These are phyloP conservation scores for Macrophomina pseudophaseolina DNA, from an alignment of 2,329 filamentous ascomycete species.

Conservation along the genomic window DNA sequence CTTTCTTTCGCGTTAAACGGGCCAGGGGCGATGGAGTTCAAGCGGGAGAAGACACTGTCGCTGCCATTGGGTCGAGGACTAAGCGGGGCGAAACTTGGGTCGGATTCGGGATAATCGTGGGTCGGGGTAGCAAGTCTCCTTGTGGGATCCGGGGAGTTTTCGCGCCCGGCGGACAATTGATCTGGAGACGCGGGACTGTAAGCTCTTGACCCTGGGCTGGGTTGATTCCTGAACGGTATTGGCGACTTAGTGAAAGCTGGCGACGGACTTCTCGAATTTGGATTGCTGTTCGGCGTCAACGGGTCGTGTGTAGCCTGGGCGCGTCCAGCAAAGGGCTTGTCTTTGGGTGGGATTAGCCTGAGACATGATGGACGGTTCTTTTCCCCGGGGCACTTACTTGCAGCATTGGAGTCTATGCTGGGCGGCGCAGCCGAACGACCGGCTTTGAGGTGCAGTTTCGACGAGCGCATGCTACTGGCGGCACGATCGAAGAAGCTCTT, in stretches of 20 bases:
- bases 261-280: constrained; percentile 33
- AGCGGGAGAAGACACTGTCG: constrained; percentile 61
- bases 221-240: constrained; percentile 39
- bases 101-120: constrained; percentile 40
- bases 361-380: neutral
- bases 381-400: constrained; percentile 55
- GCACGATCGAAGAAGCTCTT: constrained; percentile 39
- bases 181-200: constrained; percentile 40
- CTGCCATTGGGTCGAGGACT: constrained; percentile 54
- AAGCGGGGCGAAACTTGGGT: constrained; percentile 51
- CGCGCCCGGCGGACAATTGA: constrained; percentile 21
- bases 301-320: constrained; percentile 31
- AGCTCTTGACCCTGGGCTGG: constrained; percentile 42
- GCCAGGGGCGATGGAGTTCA: constrained; percentile 70
- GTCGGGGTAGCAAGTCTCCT: constrained; percentile 29
- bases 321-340: constrained; percentile 39
- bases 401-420: constrained; percentile 61
- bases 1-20: constrained; percentile 44
- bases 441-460: constrained; percentile 42
- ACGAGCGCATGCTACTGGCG: constrained; percentile 34
- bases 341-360: constrained; percentile 30
- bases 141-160: constrained; percentile 4
- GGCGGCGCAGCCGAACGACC: constrained; percentile 56
- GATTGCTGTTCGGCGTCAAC: constrained; percentile 36
- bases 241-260: constrained; percentile 24